phyloP scores from a whole-genome alignment of 768 basidiomycete species.

The Pluteus cervinus region DNA sequence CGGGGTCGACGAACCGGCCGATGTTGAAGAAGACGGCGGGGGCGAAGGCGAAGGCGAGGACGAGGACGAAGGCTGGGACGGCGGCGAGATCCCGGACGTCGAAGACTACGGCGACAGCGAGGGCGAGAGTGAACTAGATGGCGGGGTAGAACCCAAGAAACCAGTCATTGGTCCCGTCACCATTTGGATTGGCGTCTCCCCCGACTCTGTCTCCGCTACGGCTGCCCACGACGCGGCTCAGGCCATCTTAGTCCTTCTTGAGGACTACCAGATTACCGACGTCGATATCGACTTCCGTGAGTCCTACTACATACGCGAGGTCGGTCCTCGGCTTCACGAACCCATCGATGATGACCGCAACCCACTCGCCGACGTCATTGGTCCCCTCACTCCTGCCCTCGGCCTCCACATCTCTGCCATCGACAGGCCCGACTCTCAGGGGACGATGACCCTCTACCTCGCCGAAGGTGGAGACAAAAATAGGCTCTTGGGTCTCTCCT shows the following conservation, averaged over 20 bases:
- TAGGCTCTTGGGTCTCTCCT: conserved; percentile 20
- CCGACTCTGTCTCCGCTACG: conserved; percentile 19
- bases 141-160: conserved; percentile 10
- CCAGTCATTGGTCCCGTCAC: conserved; percentile 22
- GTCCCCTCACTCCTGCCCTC: conserved; percentile 27
- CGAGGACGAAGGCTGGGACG: too few relatives aligned
- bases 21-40: conserved; percentile 14
- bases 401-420: conserved; percentile 27
- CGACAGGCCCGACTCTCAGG: conserved; percentile 23
- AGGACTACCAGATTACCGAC: conserved; percentile 20
- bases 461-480: conserved; percentile 23
- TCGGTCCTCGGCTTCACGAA: conserved; percentile 22
- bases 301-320: conserved; percentile 18
- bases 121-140: conserved; percentile 13
- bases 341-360: conserved; percentile 20
- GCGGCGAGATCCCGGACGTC: conserved; percentile 15
- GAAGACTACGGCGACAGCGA: conserved; percentile 12
- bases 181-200: conserved; percentile 26
- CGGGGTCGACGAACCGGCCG: conserved; percentile 11
- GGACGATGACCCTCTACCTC: conserved; percentile 29
- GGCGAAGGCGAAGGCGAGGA: conserved; percentile 9
- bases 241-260: conserved; percentile 25
- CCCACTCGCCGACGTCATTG: conserved; percentile 20
- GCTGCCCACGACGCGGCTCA: conserved; percentile 24
- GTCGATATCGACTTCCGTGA: conserved; percentile 28